Evolutionary conservation across 2,329 filamentous ascomycete species (phyloP), one percentile per base, ranked within the genome.

Genomic region (Alternaria sp.): DNA sequence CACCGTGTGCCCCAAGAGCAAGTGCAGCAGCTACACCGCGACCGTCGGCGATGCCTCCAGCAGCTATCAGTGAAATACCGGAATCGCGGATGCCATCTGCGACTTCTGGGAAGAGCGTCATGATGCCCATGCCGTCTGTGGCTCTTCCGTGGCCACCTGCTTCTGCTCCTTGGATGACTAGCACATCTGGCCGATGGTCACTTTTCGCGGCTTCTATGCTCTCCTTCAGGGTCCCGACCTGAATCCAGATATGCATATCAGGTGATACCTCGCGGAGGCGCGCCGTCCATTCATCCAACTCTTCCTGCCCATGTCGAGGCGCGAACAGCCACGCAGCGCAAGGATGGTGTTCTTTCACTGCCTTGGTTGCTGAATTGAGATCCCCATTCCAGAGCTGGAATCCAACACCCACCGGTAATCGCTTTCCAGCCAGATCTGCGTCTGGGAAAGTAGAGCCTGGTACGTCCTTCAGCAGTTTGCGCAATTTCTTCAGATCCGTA

Each of bases 311-410:
- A 6, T 82, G 8, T 15, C 62, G 77, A 6, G 88, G 88, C 5
- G 89, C 89, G 71, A 90, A 91, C 19, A 91, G 81, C 89, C 89
- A 91, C 2, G 89, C 81, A 0, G 87, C 88, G 3, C 83, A 85
- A 4, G 88, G 88, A 0, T 78, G 78, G 72, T 89, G 83, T 62
- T 81, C 78, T 32, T 74, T 74, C 13, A 91, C 77, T n/a, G 89
- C 69, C 2, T 84, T 84, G 3, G 86, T 73, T 2, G 81, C 81
- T n/a, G 80, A 76, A 55, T 84, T 79, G 60, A 86, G 69, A 13
- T 77, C 72, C 8, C 75, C 79, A 19, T 78, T 78, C 77, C 78
- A 86, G 36, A 87, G 84, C 60, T 90, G 81, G 75, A 91, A 88
- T 54, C 88, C 89, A 5, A 90, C 83, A 59, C 85, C 87, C 43